Conservation (phyloP, 176 grass and related monocot genomes). For the Panicum miliaceum region DNA sequence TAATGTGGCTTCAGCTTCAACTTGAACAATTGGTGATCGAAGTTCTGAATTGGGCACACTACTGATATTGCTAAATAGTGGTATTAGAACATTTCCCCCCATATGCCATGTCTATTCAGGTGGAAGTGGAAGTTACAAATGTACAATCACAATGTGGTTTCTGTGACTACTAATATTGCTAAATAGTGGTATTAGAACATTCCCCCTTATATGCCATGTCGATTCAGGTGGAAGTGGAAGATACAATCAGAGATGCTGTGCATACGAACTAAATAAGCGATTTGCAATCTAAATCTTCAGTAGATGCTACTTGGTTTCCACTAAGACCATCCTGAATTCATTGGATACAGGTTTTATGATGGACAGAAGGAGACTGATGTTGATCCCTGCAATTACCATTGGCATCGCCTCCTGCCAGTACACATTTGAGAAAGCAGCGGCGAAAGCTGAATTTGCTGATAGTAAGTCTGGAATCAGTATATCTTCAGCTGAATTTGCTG, state of each 20-base stretch:
- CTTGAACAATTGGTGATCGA: neutral
- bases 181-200: neutral
- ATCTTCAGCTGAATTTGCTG: constrained; percentile 67
- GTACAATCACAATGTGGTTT: neutral
- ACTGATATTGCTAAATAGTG: neutral
- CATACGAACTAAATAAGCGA: neutral
- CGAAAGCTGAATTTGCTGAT: constrained; percentile 80
- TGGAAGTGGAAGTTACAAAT: too few relatives aligned
- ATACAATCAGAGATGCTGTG: neutral
- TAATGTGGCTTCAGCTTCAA: constrained; percentile 12
- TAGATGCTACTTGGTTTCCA: constrained; percentile 19
- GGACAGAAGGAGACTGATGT: constrained; percentile 65
- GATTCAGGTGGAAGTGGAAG: neutral
- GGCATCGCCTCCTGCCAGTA: constrained; percentile 51
- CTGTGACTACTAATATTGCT: neutral
- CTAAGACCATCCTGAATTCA: constrained; percentile 19
- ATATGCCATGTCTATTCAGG: neutral
- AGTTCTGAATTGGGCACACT: neutral
- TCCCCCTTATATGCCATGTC: neutral
- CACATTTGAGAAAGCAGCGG: constrained; percentile 42
- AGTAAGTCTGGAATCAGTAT: constrained; percentile 57
- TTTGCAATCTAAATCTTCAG: neutral
- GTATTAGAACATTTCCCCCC: neutral
- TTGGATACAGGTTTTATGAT: constrained; percentile 45
- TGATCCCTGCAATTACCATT: constrained; percentile 63